Evolutionary conservation across 495 filamentous ascomycete genomes (phyloP).

Genomic region (Amorphotheca resinae): DNA sequence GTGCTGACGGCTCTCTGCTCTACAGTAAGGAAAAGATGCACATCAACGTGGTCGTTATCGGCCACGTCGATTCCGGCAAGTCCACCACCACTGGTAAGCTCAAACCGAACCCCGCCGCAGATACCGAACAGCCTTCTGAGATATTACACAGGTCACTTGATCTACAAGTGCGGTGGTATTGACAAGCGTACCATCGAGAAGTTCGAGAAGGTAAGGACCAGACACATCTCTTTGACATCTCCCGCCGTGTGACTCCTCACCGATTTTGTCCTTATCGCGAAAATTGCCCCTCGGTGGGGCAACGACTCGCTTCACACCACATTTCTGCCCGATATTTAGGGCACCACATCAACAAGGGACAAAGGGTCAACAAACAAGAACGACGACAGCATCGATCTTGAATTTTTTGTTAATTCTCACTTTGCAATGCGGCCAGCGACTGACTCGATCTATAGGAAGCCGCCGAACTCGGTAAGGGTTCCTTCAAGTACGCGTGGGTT

Average conservation of each 20-base stretch:
- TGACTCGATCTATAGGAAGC: constrained; percentile 57
- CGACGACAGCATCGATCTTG: constrained; percentile 11
- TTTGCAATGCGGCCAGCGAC: neutral
- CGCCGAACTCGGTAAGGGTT: constrained; percentile 98
- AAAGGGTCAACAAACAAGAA: too few relatives aligned
- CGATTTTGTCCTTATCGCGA: constrained; percentile 21
- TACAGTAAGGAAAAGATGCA: constrained; percentile 69
- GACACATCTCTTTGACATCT: constrained; percentile 2
- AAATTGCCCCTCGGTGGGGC: constrained; percentile 21
- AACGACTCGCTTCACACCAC: constrained; percentile 13
- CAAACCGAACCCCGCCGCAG: constrained; percentile 4
- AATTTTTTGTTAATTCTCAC: constrained; percentile 1
- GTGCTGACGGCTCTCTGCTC: constrained; percentile 10
- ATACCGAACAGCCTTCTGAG: constrained; percentile 8
- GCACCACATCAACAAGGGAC: too few relatives aligned
- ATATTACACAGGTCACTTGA: constrained; percentile 59
- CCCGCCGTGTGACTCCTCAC: constrained; percentile 6
- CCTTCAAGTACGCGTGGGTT: constrained; percentile 99
- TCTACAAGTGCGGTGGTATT: constrained; percentile 99
- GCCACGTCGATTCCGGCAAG: constrained; percentile 99
- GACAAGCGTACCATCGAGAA: constrained; percentile 99
- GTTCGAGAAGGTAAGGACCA: constrained; percentile 88
- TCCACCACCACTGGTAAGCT: constrained; percentile 80
- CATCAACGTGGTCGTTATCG: constrained; percentile 88
- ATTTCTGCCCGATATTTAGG: constrained; percentile 15